Conservation (phyloP, 192 early-diverging fungal genomes). For the Backusella psychrophila region DNA sequence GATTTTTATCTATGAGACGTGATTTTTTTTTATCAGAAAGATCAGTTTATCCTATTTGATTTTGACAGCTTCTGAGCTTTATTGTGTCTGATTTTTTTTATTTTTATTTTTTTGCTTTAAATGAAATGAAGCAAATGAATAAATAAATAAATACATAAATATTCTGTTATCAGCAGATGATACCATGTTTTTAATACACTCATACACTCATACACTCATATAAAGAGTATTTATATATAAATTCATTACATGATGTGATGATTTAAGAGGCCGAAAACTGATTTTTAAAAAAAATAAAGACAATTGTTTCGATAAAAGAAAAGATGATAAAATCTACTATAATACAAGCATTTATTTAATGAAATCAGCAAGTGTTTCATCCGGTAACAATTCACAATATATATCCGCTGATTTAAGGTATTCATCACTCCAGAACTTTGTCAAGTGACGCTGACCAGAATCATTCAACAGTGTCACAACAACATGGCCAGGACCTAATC, state of each 20-base stretch:
- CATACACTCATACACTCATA: not conserved
- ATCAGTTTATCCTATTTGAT: not conserved
- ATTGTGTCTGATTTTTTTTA: not conserved
- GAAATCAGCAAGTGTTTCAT: slow-evolving; percentile 7
- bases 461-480: slow-evolving; percentile 93
- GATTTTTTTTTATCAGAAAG: not conserved
- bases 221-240: not conserved
- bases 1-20: not conserved
- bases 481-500: slow-evolving; percentile 85
- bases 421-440: slow-evolving; percentile 82
- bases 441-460: slow-evolving; percentile 87
- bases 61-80: not conserved
- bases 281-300: not conserved
- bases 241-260: not conserved
- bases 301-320: not conserved
- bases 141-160: no score
- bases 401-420: slow-evolving; percentile 7
- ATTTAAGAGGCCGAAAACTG: not conserved
- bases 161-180: no score
- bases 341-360: not conserved
- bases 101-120: not conserved
- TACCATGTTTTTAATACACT: not conserved
- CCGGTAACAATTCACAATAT: slow-evolving; percentile 2
- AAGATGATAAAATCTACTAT: not conserved
- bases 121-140: no score